Conservation (phyloP, 441 rosid genomes). For the Hura crepitans region DNA sequence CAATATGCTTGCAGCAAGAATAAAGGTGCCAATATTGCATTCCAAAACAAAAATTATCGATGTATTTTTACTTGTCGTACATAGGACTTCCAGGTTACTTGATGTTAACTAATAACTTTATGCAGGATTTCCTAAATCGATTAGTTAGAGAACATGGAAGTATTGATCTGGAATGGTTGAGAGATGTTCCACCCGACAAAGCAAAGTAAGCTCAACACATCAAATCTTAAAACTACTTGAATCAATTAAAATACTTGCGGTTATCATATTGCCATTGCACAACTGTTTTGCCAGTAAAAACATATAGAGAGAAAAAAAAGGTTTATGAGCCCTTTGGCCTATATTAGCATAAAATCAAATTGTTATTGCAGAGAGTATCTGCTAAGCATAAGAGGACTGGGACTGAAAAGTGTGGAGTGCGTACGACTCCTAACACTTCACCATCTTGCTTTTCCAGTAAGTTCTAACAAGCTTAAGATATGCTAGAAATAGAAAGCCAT, state of each 20-base stretch:
- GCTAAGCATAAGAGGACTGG: conserved; percentile 77
- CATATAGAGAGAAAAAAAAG: not conserved
- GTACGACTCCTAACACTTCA: conserved; percentile 92
- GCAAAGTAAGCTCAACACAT: conserved; percentile 53
- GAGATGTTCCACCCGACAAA: conserved; percentile 73
- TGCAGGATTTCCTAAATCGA: conserved; percentile 79
- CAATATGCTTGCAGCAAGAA: conserved; percentile 86
- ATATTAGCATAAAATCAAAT: conserved; percentile 2
- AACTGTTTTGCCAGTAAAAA: not conserved
- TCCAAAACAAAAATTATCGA: conserved; percentile 7
- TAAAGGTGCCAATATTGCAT: conserved; percentile 50
- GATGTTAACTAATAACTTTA: conserved; percentile 26
- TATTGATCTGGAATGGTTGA: conserved; percentile 89
- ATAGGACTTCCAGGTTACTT: conserved; percentile 11
- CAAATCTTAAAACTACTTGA: not conserved
- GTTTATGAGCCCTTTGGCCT: not conserved
- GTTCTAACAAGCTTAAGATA: conserved; percentile 19
- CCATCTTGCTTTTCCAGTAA: conserved; percentile 94
- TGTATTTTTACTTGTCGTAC: conserved; percentile 7
- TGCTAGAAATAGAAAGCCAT: not conserved
- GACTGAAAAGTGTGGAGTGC: conserved; percentile 95
- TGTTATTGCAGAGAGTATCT: conserved; percentile 67
- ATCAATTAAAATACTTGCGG: not conserved
- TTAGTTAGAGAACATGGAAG: conserved; percentile 71
- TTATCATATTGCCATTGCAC: not conserved